phyloP scores from a whole-genome alignment of 306 rosid genomes.

The Vigna mungo region DNA sequence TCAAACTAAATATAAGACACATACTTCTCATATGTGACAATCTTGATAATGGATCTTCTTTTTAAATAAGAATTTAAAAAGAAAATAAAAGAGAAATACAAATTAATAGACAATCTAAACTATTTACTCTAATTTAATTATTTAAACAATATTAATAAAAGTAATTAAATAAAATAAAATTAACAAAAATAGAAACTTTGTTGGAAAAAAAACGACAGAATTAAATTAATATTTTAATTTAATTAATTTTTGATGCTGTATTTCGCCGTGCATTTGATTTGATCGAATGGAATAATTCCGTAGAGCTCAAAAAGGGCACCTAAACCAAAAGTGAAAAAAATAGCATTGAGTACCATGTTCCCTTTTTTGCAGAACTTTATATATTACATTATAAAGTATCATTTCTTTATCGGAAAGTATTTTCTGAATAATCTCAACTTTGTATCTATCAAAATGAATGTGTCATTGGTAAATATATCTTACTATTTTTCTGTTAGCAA shows the following conservation, averaged over 20 bases:
- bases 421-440: not conserved
- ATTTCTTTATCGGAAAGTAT: not conserved
- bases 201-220: too few relatives aligned
- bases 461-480: not conserved
- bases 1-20: too few relatives aligned
- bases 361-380: not conserved
- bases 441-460: slow-evolving; percentile 5
- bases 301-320: not conserved
- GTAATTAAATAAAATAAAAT: too few relatives aligned
- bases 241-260: not conserved
- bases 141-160: too few relatives aligned
- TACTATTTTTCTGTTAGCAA: not conserved
- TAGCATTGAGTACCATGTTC: not conserved
- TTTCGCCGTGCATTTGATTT: not conserved
- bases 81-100: too few relatives aligned
- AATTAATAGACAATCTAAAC: too few relatives aligned
- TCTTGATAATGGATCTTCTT: too few relatives aligned
- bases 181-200: too few relatives aligned
- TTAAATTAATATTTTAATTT: too few relatives aligned
- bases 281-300: slow-evolving; percentile 3
- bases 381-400: not conserved
- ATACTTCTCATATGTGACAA: too few relatives aligned
- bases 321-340: not conserved
- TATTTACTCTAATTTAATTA: too few relatives aligned
- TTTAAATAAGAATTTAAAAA: too few relatives aligned